Evolutionary conservation across 805 yeast species (phyloP), one percentile per base, ranked within the genome.

Genomic region (Candida easanensis): DNA sequence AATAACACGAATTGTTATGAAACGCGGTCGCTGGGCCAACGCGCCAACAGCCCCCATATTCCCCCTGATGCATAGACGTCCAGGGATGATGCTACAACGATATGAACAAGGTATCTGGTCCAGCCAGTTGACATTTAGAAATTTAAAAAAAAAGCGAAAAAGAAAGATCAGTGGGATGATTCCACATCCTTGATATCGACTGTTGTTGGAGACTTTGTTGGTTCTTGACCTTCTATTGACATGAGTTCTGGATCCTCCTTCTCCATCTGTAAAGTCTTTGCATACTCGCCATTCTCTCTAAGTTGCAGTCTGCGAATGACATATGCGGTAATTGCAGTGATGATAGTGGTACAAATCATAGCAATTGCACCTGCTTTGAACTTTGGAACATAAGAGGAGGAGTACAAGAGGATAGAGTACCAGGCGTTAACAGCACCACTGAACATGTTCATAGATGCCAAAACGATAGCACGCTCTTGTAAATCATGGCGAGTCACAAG

Each of bases 361-460:
- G 84, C 82, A 51, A 71, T 76, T 42, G 78, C 71, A 16, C 84
- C 84, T 33, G 70, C 72, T 40, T 61, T 63, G 48, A 73, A 78
- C 33, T 64, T 58, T 4, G 84, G 84, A 1, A 70, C 82, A 36
- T 70, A 69, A 5, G 70, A 60, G 3, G 82, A 81, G 18, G 70
- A 60, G 52, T 67, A 80, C 56, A 80, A 76, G 2, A 79, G 38
- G 11, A 80, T 44, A 1, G 78, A 68, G 82, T 83, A 79, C 84
- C 84, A 79, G 1, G 83, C 81, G 57, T 78, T 79, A 13, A 79
- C 76, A 3, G 82, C 82, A 54, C 77, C 74, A 22, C 79, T 72
- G 58, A 77, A 77, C 82, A 78, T 77, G 57, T 79, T 79, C 83
- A 79, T 79, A 0, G 82, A 77, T 0, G 82, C 86, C 37, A 81